Percentiles rank a stretch among this genome's conserved stretches.
phyloP scores from a whole-genome alignment of 805 yeast species.

The Lachancea nothofagi region DNA sequence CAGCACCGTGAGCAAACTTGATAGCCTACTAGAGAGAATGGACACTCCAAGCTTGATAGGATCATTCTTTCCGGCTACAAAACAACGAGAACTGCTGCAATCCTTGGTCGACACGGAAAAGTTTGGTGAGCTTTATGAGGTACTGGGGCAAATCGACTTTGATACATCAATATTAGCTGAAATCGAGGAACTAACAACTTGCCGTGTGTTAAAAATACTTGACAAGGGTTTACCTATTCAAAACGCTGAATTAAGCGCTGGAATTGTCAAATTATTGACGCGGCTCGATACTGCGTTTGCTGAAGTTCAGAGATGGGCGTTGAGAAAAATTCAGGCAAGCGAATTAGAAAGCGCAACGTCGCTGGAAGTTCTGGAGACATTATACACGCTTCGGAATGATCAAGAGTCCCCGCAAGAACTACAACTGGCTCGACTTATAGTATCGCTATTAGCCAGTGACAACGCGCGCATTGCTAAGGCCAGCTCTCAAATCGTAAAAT shows the following conservation, averaged over 20 bases:
- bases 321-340: neutral
- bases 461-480: slow-evolving; percentile 15
- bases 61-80: slow-evolving; percentile 5
- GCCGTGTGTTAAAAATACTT: neutral
- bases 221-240: neutral
- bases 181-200: neutral
- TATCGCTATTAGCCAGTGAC: slow-evolving; percentile 20
- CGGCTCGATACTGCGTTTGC: slow-evolving; percentile 2
- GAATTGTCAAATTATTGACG: neutral
- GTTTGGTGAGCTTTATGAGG: slow-evolving; percentile 4
- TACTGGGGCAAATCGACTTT: slow-evolving; percentile 5
- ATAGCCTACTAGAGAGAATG: too few relatives aligned
- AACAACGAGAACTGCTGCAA: slow-evolving; percentile 7
- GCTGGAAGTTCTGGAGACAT: neutral
- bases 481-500: slow-evolving; percentile 37
- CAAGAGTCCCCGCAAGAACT: slow-evolving; percentile 7
- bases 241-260: neutral
- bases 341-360: neutral
- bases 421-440: slow-evolving; percentile 15
- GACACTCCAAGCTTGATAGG: slow-evolving; percentile 4
- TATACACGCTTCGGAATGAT: neutral
- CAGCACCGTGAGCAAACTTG: too few relatives aligned
- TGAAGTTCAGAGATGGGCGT: slow-evolving; percentile 1
- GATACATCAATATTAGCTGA: neutral
- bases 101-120: slow-evolving; percentile 2